These are phyloP conservation scores for Leccinum imitatum DNA, from an alignment of 768 basidiomycete genomes.

Conservation along the genomic window DNA sequence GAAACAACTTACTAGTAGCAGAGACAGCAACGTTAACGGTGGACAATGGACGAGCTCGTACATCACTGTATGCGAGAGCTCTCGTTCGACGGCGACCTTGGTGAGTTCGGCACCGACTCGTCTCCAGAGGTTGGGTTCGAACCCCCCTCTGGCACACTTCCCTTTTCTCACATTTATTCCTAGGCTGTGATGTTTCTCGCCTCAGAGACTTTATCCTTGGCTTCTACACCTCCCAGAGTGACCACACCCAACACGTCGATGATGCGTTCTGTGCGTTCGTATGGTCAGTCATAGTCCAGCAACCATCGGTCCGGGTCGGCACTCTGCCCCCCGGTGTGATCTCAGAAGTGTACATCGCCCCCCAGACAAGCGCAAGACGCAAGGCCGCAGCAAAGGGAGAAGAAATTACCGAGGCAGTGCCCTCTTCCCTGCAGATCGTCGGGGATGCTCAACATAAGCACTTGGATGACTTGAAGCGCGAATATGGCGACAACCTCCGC, in stretches of 20 bases:
- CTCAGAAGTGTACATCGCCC: constrained; percentile 76
- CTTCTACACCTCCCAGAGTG: constrained; percentile 51
- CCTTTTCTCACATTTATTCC: constrained; percentile 22
- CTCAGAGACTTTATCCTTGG: constrained; percentile 66
- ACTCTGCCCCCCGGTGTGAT: constrained; percentile 55
- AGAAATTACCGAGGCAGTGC: constrained; percentile 41
- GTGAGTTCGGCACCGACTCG: constrained; percentile 45
- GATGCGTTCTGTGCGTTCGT: constrained; percentile 76
- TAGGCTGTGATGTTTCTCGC: constrained; percentile 76
- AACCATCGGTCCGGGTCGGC: constrained; percentile 77
- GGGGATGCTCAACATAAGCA: constrained; percentile 53
- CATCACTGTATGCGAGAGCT: constrained; percentile 84
- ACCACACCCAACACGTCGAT: constrained; percentile 60
- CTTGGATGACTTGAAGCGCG: constrained; percentile 53
- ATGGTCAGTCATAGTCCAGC: constrained; percentile 76
- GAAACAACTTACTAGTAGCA: not conserved
- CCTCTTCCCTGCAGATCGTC: constrained; percentile 51
- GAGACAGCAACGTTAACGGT: not conserved
- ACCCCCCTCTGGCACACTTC: constrained; percentile 35
- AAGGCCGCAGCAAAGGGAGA: constrained; percentile 62
- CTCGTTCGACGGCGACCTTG: constrained; percentile 87
- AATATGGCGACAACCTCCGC: constrained; percentile 64
- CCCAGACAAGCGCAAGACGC: constrained; percentile 64
- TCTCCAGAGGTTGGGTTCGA: constrained; percentile 41
- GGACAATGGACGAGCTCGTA: constrained; percentile 80